Conservation (phyloP, 1,284 basidiomycete genomes). For the Takashimella koratensis region DNA sequence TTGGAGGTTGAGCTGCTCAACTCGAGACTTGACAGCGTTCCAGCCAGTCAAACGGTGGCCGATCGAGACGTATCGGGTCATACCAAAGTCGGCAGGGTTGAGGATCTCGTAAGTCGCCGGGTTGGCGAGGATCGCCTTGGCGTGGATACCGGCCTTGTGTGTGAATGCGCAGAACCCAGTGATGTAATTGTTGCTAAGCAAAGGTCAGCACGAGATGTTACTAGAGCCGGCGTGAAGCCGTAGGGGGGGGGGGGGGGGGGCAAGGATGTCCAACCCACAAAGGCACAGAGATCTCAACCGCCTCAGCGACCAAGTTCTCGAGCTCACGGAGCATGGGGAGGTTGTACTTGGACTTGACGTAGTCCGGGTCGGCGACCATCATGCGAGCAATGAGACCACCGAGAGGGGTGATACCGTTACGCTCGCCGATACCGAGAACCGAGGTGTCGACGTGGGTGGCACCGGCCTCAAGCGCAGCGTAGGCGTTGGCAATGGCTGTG, state of each 20-base stretch:
- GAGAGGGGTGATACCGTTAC: constrained; percentile 97
- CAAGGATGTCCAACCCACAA: constrained; percentile 54
- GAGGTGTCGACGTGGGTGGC: constrained; percentile 98
- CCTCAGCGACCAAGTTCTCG: constrained; percentile 98
- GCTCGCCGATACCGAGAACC: constrained; percentile 92
- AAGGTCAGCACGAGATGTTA: not conserved
- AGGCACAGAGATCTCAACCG: constrained; percentile 95
- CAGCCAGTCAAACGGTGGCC: constrained; percentile 95
- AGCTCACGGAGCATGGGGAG: constrained; percentile 95
- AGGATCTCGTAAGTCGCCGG: constrained; percentile 83
- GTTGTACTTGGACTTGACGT: constrained; percentile 99
- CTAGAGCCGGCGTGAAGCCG: no score
- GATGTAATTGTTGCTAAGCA: constrained; percentile 54
- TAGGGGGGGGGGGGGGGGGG: not conserved
- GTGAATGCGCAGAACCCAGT: constrained; percentile 98
- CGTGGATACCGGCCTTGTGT: constrained; percentile 99
- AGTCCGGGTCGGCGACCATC: constrained; percentile 87
- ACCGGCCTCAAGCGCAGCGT: constrained; percentile 96
- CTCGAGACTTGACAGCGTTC: constrained; percentile 99
- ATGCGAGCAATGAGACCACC: constrained; percentile 96
- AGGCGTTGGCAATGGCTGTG: constrained; percentile 94
- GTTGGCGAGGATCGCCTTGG: constrained; percentile 99
- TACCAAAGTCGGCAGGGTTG: constrained; percentile 96
- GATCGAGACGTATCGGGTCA: constrained; percentile 97
- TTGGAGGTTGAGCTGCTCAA: constrained; percentile 86